Evolutionary conservation across 2,329 filamentous ascomycete species (phyloP), one percentile per base, ranked within the genome.

Genomic region (Metarhizium humberi): DNA sequence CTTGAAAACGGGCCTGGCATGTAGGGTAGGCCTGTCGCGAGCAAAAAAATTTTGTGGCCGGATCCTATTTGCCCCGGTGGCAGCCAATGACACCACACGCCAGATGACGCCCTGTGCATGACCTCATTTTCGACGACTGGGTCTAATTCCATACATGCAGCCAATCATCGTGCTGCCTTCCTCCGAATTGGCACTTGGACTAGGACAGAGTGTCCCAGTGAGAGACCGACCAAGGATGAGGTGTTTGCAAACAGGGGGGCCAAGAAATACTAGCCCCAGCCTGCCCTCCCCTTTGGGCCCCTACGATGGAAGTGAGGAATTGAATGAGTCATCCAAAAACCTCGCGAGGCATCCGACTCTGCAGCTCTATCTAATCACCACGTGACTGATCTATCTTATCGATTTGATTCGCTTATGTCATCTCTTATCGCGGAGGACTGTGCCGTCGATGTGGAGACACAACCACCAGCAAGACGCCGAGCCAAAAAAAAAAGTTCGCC

Each of bases 401-500:
- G 14, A 29, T 4, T 11, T 5, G 11, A 11, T 4, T 25, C 3
- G 25, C 25, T 46, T 50, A 43, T 42, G 14, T 49, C 10, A 50
- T 45, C 50, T 25, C 47, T 51, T 51, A 50, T 55, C 54, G 50
- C 50, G 8, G 25, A 30, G 32, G 13, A 42, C 18, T n/a, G n/a
- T 51, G 18, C 49, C 50, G 38, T 48, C 40, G 36, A 4, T 48
- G 59, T 56, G 59, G 59, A 51, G 58, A 53, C 50, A 20, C 42
- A 43, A 38, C 18, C 25, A 54, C 50, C 51, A 58, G 59, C 56
- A 55, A 54, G 55, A 53, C 50, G 59, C 58, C 51, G 54, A 11
- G 6, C 13, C 25, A 34, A 34, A 48, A 66, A 67, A 69, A 63
- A 69, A 70, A 68, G 65, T 68, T 69, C 62, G 60, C 61, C 62